Base-by-base conservation (phyloP, 306 rosid genomes). In the Lathyrus sativus region DNA sequence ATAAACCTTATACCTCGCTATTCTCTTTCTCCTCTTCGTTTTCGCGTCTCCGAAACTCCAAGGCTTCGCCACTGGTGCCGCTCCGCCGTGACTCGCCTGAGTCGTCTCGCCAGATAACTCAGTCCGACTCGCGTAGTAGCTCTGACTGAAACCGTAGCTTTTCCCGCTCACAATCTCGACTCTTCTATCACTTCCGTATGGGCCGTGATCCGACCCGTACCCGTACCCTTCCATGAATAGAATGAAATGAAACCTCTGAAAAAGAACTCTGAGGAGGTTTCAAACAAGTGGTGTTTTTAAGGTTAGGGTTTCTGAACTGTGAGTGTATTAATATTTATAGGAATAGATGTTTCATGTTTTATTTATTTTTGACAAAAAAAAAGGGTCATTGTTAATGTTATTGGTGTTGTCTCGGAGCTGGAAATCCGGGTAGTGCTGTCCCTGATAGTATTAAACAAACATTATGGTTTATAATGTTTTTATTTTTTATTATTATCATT, bases 151-250 rank as follows among this genome's bases (percentile, higher is more conserved):
- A 31, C 84, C 76, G 19, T 83, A 82, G 45, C 78, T 43, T 84
- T 84, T 87, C 15, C 96, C 91, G 81, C 96, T 87, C 74, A 90
- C 91, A 13, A 83, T 62, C 82, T 85, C 82, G 7, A 72, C n/a
- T 76, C 85, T 70, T 67, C 83, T 74, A 7, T 63, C 81, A 9
- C 65, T 76, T 2, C 82, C 44, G 62, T 37, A 70, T 38, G 70
- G n/a, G 3, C 62, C 22, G 0, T 51, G 28, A 29, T 72, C 82
- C 39, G 83, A 79, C 81, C 62, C 86, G 68, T 59, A 76, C 6
- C 80, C 84, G 72, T 66, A 74, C 7, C 80, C 84, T 35, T 81
- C 85, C 96, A 85, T 84, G 24, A 53, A 5, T 41, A 17, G 11
- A 19, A 1, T 19, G 22, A 19, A 19, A 19, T 19, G 22, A 19